Conservation (phyloP, 768 basidiomycete genomes). For the Vararia minispora region DNA sequence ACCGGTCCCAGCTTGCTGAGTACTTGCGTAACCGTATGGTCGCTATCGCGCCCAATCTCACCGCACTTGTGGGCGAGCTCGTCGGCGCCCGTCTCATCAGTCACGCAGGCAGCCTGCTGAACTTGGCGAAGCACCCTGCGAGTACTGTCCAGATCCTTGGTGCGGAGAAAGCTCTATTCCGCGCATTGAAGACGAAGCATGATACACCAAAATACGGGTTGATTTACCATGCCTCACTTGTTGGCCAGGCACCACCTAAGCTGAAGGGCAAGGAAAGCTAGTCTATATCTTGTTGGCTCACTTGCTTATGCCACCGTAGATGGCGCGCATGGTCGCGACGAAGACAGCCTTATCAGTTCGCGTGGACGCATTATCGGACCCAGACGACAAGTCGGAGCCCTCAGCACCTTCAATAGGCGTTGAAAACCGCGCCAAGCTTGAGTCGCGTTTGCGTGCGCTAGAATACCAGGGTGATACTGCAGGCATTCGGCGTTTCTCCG, state of each 20-base stretch:
- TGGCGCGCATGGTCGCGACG: slow-evolving; percentile 99
- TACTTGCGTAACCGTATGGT: slow-evolving; percentile 98
- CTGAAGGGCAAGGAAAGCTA: slow-evolving; percentile 83
- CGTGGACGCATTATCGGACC: slow-evolving; percentile 91
- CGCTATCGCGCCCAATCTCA: slow-evolving; percentile 95
- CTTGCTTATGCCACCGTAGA: slow-evolving; percentile 33
- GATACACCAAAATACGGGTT: slow-evolving; percentile 99
- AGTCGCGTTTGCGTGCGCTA: slow-evolving; percentile 82
- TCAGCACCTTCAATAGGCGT: slow-evolving; percentile 80
- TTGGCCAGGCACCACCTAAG: slow-evolving; percentile 95
- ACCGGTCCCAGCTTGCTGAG: slow-evolving; percentile 90
- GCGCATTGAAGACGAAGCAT: slow-evolving; percentile 72
- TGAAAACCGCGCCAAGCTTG: slow-evolving; percentile 90
- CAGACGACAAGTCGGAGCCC: slow-evolving; percentile 80
- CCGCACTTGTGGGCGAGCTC: slow-evolving; percentile 69
- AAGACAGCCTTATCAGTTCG: slow-evolving; percentile 96
- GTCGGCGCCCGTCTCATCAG: slow-evolving; percentile 68
- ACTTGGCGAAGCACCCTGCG: slow-evolving; percentile 65
- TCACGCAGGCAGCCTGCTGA: slow-evolving; percentile 63
- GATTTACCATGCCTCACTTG: slow-evolving; percentile 97
- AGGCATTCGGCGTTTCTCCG: slow-evolving; percentile 55
- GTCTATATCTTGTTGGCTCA: slow-evolving; percentile 2
- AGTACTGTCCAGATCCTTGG: slow-evolving; percentile 70
- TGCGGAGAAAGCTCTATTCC: slow-evolving; percentile 69
- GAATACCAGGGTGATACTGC: slow-evolving; percentile 73